Base-by-base conservation (phyloP, 305 asterid genomes). In the Ruellia speciosa region DNA sequence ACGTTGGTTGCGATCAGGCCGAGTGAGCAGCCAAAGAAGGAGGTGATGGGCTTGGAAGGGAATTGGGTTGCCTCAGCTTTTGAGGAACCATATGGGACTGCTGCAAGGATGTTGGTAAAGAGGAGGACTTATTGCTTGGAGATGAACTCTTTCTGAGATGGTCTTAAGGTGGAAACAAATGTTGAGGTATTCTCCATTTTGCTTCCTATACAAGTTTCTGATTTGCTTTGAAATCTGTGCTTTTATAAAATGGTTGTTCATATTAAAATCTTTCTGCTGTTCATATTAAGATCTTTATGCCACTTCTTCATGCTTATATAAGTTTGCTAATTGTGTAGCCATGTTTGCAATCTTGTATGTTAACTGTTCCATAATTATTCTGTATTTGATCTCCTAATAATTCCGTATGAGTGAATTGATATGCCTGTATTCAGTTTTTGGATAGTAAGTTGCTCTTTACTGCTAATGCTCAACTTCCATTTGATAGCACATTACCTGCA, bases 41-140 rank as follows among this genome's bases (percentile, higher is more conserved):
- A 81, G 59, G 74, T 72, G 57, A 74, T 65, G 59, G 86, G 76
- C 4, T 69, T 73, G 0, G 95, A 79, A 60, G 79, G 72, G 18
- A 75, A 65, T 70, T 89, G 90, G 95, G 84, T 86, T 18, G 87
- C 80, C 0, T 69, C 87, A 0, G 82, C 88, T 11, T 90, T 90
- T 71, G 96, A 87, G 73, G 96, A 85, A 75, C 96, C 98, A 6
- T 87, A 65, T 61, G 83, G 86, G 46, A 72, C 85, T 66, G 96
- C 98, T 61, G 95, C 85, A 0, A 88, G 88, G 83, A 85, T 87
- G 96, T 66, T 90, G 88, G 70, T 81, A 51, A 90, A 77, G 81
- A 68, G 96, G 83, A 87, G 93, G 86, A 87, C 98, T 14, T 87
- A 87, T 64, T 87, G 96, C 75, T 73, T 90, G 66, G 98, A 90